These are phyloP conservation scores for Candida lessepsii DNA, from an alignment of 805 yeast genomes.

Conservation along the genomic window DNA sequence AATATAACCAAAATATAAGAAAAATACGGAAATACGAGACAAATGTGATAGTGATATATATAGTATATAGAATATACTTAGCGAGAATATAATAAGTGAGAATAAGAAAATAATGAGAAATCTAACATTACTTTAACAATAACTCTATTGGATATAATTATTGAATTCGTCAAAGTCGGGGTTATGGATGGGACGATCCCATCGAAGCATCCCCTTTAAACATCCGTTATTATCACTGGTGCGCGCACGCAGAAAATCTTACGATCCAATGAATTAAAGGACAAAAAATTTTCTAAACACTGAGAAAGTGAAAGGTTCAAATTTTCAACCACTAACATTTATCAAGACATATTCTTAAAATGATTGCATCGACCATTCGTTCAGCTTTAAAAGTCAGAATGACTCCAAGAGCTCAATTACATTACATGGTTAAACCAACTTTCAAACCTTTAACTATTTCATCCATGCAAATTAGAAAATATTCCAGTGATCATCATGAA, in stretches of 20 bases:
- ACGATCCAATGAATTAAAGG: slow-evolving; percentile 18
- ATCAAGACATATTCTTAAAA: slow-evolving; percentile 11
- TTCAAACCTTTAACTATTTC: slow-evolving; percentile 8
- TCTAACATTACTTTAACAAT: no score
- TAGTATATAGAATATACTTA: no score
- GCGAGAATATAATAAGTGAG: no score
- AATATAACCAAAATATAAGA: no score
- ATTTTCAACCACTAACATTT: not conserved
- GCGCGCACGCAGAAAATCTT: slow-evolving; percentile 11
- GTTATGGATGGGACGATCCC: no score
- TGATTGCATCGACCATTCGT: slow-evolving; percentile 43
- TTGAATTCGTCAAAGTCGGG: no score
- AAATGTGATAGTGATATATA: no score
- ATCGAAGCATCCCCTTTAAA: no score
- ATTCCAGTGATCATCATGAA: slow-evolving; percentile 79
- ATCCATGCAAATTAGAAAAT: slow-evolving; percentile 51
- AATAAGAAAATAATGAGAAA: no score
- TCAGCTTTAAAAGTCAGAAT: slow-evolving; percentile 38
- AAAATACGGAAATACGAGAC: no score
- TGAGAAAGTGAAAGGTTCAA: slow-evolving; percentile 9
- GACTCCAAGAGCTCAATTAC: slow-evolving; percentile 22
- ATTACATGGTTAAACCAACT: slow-evolving; percentile 3
- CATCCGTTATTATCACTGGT: slow-evolving; percentile 1
- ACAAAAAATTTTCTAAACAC: slow-evolving; percentile 18
- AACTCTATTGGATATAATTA: no score